A percentile compares a stretch with the other conserved stretches of the same genome.
Evolutionary conservation across 108 stramenopile species (phyloP).

Genomic region (Nitzschia putrida): DNA sequence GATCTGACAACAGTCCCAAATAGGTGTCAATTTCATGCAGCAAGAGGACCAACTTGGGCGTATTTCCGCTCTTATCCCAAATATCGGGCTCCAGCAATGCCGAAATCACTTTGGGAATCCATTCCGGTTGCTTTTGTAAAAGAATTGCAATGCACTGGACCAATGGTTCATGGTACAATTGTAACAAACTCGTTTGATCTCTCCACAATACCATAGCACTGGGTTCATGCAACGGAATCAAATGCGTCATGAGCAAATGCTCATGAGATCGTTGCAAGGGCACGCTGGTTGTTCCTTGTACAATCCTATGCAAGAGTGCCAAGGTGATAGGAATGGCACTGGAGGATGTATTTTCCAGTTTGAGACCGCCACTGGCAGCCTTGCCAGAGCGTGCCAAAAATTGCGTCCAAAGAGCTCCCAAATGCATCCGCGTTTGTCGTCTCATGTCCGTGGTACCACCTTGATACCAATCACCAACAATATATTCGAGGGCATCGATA

Average conservation of each 20-base stretch:
- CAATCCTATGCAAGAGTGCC: slow-evolving; percentile 53
- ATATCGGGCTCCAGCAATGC: slow-evolving; percentile 70
- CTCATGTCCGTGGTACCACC: slow-evolving; percentile 24
- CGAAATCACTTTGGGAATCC: slow-evolving; percentile 48
- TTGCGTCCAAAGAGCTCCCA: slow-evolving; percentile 42
- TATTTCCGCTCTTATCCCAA: slow-evolving; percentile 71
- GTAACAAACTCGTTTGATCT: slow-evolving; percentile 76
- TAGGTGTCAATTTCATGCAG: slow-evolving; percentile 84
- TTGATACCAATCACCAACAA: slow-evolving; percentile 40
- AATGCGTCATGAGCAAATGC: slow-evolving; percentile 56
- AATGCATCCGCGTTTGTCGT: slow-evolving; percentile 23
- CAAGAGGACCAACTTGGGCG: slow-evolving; percentile 76
- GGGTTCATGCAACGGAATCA: slow-evolving; percentile 79
- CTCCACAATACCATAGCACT: slow-evolving; percentile 84
- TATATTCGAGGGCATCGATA: slow-evolving; percentile 33
- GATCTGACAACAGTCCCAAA: slow-evolving; percentile 45
- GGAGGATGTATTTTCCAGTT: slow-evolving; percentile 66
- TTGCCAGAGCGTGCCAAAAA: slow-evolving; percentile 33
- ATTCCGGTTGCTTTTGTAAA: slow-evolving; percentile 42
- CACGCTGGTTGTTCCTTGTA: slow-evolving; percentile 43
- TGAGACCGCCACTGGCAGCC: slow-evolving; percentile 21
- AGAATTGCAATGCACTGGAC: slow-evolving; percentile 69
- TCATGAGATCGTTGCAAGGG: slow-evolving; percentile 32
- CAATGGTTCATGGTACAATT: slow-evolving; percentile 77
- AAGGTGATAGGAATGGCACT: slow-evolving; percentile 61